Evolutionary conservation across 208 protist genomes (phyloP).

Genomic region (Naegleria fowleri): DNA sequence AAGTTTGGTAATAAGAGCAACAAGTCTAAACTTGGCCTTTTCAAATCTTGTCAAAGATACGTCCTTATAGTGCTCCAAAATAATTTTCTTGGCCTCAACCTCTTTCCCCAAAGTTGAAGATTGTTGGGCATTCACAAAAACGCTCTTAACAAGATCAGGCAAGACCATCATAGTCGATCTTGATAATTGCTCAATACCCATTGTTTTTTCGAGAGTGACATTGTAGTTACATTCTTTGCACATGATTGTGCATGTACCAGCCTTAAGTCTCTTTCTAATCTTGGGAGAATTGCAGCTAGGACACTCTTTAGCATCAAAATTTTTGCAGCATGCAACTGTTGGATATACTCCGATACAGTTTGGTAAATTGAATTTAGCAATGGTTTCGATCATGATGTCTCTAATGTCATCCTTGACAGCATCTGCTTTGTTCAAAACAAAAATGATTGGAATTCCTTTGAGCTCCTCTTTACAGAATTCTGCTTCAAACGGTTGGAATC

Average conservation of each 20-base stretch:
- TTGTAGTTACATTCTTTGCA: conserved; percentile 16
- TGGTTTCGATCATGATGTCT: not conserved
- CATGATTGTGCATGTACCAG: conserved; percentile 11
- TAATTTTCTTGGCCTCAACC: not conserved
- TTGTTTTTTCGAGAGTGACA: conserved; percentile 6
- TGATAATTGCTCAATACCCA: conserved; percentile 1
- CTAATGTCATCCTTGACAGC: not conserved
- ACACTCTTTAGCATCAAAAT: conserved; percentile 21
- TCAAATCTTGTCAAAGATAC: not conserved
- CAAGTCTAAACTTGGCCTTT: not conserved
- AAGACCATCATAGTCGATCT: not conserved
- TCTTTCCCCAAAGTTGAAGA: not conserved
- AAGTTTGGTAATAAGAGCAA: not conserved
- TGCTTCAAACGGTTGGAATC: conserved; percentile 30
- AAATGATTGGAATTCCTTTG: conserved; percentile 23
- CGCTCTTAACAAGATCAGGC: conserved; percentile 6
- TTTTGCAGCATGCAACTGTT: conserved; percentile 13
- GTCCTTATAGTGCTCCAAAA: not conserved
- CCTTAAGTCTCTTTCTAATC: conserved; percentile 26
- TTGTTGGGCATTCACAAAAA: not conserved
- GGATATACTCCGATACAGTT: not conserved
- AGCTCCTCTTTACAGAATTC: conserved; percentile 3
- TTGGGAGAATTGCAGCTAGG: not conserved
- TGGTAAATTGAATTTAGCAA: conserved; percentile 13
- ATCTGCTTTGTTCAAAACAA: conserved; percentile 29